Base-by-base conservation (phyloP, 108 stramenopile species). In the Schizochytrium sp. region DNA sequence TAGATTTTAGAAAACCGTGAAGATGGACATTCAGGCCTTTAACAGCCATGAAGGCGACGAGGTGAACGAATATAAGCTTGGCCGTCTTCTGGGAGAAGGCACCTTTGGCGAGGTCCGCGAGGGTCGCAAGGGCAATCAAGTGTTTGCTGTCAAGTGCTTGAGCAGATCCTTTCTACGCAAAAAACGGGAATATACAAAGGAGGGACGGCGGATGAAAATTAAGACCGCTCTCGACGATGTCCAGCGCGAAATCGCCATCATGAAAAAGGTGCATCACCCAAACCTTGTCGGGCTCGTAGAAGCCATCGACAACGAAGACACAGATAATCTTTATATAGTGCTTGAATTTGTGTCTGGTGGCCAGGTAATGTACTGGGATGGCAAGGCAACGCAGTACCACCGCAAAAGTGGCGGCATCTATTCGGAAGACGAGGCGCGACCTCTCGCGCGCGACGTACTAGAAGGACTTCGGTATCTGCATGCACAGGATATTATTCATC, bases 291-390 rank as follows among this genome's bases (percentile, higher is more conserved):
- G 93, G 38, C 90, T 97, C 19, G 88, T 91, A 61, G 93, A 93
- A 58, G 94, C 96, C 45, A 89, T 96, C 17, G 95, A 46, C 94
- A 95, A 2, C 93, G 95, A 59, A 94, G 76, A 49, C 8, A 83
- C 47, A n/a, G 95, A 61, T 95, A 95, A 73, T 89, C 88, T 19
- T 95, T 96, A 89, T 90, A 96, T 19, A 95, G 96, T 93, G 92
- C 95, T 61, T 92, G 95, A 96, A 88, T 91, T 96, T 53, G 94
- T 96, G 56, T 95, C 95, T 28, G 96, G 96, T n/a, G 95, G 95
- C 13, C 93, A 94, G 38, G 53, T 55, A 47, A 95, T 96, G 89
- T 90, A 96, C 42, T 93, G 93, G 87, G 94, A 93, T 42, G 95
- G 95, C 10, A 95, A 95, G 44, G 89, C 94, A 47, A 92, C 95